Conservation (phyloP, 371 early-diverging fungal species). For the Encephalitozoon romaleae region DNA sequence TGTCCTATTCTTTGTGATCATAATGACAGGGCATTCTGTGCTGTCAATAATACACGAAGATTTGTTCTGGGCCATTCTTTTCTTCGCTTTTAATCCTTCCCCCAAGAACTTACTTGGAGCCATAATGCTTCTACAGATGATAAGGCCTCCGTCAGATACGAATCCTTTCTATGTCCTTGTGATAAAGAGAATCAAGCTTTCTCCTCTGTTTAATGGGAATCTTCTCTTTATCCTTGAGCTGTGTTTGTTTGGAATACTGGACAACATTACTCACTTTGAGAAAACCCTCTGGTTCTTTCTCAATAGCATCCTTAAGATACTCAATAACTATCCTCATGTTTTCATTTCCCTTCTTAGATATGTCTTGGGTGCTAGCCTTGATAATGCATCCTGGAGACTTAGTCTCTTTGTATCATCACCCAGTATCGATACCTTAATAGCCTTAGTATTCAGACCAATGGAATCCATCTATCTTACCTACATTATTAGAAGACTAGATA, state of each 20-base stretch:
- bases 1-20: background rate
- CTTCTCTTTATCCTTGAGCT: background rate
- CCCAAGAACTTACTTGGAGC: slow-evolving; percentile 12
- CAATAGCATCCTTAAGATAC: background rate
- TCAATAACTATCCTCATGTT: slow-evolving; percentile 1
- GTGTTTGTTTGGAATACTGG: background rate
- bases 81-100: slow-evolving; percentile 6
- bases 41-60: slow-evolving; percentile 43
- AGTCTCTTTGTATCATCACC: background rate
- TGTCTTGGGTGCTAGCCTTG: background rate
- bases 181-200: slow-evolving; percentile 6
- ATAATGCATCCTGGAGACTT: background rate
- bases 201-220: background rate
- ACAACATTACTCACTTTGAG: background rate
- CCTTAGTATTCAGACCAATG: slow-evolving; percentile 11
- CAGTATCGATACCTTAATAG: background rate
- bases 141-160: background rate
- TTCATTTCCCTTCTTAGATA: slow-evolving; percentile 12
- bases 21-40: slow-evolving; percentile 35
- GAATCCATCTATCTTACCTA: slow-evolving; percentile 3
- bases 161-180: slow-evolving; percentile 7
- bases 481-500: background rate
- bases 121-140: background rate
- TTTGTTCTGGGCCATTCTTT: slow-evolving; percentile 7
- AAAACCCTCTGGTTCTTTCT: background rate